Evolutionary conservation across 1,284 basidiomycete species (phyloP).

Genomic region (Mycena sp.): DNA sequence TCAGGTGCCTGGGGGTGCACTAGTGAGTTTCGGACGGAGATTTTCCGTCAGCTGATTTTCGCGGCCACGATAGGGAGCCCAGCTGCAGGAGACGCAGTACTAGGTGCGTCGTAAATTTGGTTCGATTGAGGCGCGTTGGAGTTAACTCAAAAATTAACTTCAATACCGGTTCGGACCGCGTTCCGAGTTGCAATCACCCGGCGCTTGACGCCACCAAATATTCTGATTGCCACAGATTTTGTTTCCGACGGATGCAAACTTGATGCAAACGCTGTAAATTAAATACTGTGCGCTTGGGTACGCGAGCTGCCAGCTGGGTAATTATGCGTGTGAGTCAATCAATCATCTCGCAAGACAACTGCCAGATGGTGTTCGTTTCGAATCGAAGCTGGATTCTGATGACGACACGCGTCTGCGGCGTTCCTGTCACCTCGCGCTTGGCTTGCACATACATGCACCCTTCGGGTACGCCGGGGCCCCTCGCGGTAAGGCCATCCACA

Average conservation of each 20-base stretch:
- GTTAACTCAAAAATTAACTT: background rate
- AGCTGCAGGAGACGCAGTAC: background rate
- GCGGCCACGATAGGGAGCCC: background rate
- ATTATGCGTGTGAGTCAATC: background rate
- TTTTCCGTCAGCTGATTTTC: constrained; percentile 18
- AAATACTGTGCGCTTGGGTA: too few species aligned
- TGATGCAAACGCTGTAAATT: too few species aligned
- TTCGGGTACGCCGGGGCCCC: too few species aligned
- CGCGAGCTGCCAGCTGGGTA: too few species aligned
- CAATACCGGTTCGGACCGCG: background rate
- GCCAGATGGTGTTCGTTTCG: too few species aligned
- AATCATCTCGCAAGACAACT: too few species aligned
- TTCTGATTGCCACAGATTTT: background rate
- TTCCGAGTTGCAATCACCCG: background rate
- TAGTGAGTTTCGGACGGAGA: background rate
- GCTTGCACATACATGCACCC: too few species aligned
- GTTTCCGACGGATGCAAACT: background rate
- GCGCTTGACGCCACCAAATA: background rate
- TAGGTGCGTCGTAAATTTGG: background rate
- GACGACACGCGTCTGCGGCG: too few species aligned
- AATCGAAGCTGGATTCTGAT: too few species aligned
- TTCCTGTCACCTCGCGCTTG: too few species aligned
- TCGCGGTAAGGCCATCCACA: too few species aligned
- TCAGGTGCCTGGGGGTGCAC: constrained; percentile 2
- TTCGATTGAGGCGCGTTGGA: background rate